These are phyloP conservation scores for Jaapia argillacea DNA, from an alignment of 768 basidiomycete genomes.

Conservation along the genomic window DNA sequence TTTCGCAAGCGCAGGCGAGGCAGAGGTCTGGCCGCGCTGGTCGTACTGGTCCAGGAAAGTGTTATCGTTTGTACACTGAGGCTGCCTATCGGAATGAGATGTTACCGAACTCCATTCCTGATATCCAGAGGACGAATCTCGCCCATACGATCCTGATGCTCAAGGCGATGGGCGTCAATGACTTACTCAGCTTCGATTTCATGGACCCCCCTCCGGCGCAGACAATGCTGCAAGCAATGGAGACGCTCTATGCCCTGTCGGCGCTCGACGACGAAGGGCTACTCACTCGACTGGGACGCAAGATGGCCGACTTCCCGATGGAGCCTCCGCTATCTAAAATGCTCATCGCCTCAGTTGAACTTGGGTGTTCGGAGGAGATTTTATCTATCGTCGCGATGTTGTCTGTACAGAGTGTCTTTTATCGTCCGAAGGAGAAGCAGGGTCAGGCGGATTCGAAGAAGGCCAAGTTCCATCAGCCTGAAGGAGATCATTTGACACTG, in stretches of 20 bases:
- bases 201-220: conserved; percentile 98
- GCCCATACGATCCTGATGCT: conserved; percentile 88
- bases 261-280: conserved; percentile 96
- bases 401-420: conserved; percentile 93
- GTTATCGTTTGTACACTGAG: conserved; percentile 96
- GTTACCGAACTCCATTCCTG: conserved; percentile 94
- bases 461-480: conserved; percentile 98
- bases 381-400: conserved; percentile 96
- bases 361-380: conserved; percentile 97
- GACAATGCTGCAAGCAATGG: conserved; percentile 94
- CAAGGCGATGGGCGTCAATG: conserved; percentile 99
- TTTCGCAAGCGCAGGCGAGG: conserved; percentile 95
- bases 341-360: conserved; percentile 94
- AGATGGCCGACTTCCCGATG: conserved; percentile 99
- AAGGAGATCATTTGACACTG: conserved; percentile 90
- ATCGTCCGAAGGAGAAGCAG: conserved; percentile 99
- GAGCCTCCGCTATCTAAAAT: conserved; percentile 95
- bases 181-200: conserved; percentile 95
- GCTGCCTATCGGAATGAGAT: conserved; percentile 98
- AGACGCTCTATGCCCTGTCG: conserved; percentile 89
- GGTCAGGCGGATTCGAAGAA: conserved; percentile 99
- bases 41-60: conserved; percentile 96
- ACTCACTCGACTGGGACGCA: conserved; percentile 86
- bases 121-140: conserved; percentile 94
- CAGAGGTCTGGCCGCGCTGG: conserved; percentile 96